Base-by-base conservation (phyloP, 169 alveolate species). In the Plasmodium malariae region DNA sequence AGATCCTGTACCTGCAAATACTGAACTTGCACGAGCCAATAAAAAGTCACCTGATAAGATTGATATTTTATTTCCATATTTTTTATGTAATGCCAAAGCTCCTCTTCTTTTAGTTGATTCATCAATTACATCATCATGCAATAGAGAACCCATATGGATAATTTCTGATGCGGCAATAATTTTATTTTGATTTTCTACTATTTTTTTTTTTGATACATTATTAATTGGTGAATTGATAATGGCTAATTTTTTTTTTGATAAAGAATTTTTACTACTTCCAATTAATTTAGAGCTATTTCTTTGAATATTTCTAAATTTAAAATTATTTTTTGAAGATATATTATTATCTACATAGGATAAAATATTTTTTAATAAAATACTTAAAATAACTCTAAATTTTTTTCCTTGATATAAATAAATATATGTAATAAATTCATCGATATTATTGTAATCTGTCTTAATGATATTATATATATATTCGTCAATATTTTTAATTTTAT, bases 91-190 rank as follows among this genome's bases (percentile, higher is more conserved):
- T 51, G 96, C 67, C 55, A 54, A 78, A 51, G 65, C 51, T n/a
- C 94, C 93, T 71, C 97, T 71, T 28, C 97, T 87, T 36, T 89
- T 91, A 19, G 73, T 91, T 24, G 96, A 92, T 32, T 86, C 94
- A 73, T 95, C 97, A 37, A 95, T 76, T n/a, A 95, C 93, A 73
- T 95, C 97, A 67, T 95, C 97, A 74, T 95, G 97, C 24, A 95
- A 73, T 55, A 95, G 87, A 51, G 95, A 92, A 21, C 97, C 97
- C 57, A 92, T 90, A 67, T 95, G 97, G 28, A 95, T 88, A 59
- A 95, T 89, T 86, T 95, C 97, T 69, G 93, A 92, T n/a, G 94
- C 88, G 3, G 90, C 90, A 49, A 80, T 80, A 80, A 80, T 80
- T 80, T 57, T 80, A 57, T 45, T 65, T 57, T 80, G 90, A 34